Conservation (phyloP, 164 flowering plant species). For the Nymphaea thermarum region DNA sequence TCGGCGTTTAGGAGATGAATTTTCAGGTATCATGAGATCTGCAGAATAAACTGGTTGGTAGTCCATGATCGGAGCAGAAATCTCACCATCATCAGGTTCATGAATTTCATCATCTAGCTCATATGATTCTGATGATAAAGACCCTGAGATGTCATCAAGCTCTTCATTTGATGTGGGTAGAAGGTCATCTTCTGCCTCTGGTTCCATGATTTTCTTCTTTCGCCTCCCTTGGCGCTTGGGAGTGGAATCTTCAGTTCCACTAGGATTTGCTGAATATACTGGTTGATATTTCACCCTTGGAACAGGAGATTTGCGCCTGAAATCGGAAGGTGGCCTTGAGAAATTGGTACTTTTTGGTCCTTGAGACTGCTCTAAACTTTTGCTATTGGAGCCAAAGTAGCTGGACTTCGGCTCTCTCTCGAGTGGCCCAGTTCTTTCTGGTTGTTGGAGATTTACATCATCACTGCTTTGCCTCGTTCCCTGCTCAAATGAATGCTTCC, state of each 20-base stretch:
- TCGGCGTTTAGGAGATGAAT: conserved; percentile 11
- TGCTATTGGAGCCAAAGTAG: conserved; percentile 22
- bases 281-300: conserved; percentile 51
- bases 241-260: conserved; percentile 10
- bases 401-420: conserved; percentile 27
- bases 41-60: conserved; percentile 32
- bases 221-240: conserved; percentile 15
- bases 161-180: conserved; percentile 12
- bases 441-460: not conserved
- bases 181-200: conserved; percentile 12
- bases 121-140: not conserved
- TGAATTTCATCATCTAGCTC: not conserved
- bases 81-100: conserved; percentile 20
- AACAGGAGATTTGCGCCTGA: conserved; percentile 65
- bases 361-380: conserved; percentile 17
- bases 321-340: conserved; percentile 55
- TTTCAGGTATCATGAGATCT: conserved; percentile 14
- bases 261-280: conserved; percentile 20
- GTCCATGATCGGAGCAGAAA: conserved; percentile 59
- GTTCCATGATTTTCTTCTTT: conserved; percentile 14
- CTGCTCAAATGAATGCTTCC: conserved; percentile 69
- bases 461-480: conserved; percentile 12
- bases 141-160: conserved; percentile 20
- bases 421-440: conserved; percentile 19
- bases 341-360: conserved; percentile 19